phyloP scores from a whole-genome alignment of 345 rosid genomes.

The Salix brachista region DNA sequence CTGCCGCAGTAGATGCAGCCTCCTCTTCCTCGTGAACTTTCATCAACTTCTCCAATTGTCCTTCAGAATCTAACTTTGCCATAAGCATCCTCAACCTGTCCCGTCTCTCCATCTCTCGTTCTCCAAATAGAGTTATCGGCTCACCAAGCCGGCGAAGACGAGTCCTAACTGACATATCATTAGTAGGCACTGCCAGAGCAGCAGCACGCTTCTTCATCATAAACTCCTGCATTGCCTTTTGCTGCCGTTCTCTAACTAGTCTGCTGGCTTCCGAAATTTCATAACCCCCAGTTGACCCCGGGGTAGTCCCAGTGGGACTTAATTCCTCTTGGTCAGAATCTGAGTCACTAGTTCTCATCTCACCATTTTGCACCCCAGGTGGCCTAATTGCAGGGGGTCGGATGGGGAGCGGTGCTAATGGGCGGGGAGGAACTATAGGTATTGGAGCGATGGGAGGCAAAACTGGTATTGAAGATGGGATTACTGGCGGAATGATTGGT shows the following conservation, averaged over 20 bases:
- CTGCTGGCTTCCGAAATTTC: constrained; percentile 70
- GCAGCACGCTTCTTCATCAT: constrained; percentile 83
- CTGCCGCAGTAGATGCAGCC: constrained; percentile 45
- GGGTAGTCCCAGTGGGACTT: constrained; percentile 10
- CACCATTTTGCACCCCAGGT: constrained; percentile 58
- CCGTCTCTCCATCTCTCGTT: constrained; percentile 93
- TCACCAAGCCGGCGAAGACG: constrained; percentile 88
- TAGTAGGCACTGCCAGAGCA: constrained; percentile 95
- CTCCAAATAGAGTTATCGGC: constrained; percentile 93
- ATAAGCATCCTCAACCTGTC: constrained; percentile 80
- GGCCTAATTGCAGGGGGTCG: constrained; percentile 49
- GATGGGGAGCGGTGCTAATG: constrained; percentile 48
- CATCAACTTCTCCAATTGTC: constrained; percentile 76
- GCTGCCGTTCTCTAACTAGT: constrained; percentile 71
- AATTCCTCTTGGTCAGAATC: constrained; percentile 58
- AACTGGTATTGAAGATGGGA: constrained; percentile 27
- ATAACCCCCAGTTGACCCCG: constrained; percentile 37
- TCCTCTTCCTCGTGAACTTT: constrained; percentile 87
- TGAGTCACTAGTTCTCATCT: constrained; percentile 41
- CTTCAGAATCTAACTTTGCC: constrained; percentile 81
- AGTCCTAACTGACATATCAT: constrained; percentile 83
- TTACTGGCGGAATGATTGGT: constrained; percentile 31
- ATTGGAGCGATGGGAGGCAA: constrained; percentile 59
- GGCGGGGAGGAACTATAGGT: constrained; percentile 47
- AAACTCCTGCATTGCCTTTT: constrained; percentile 78